Percentiles rank a stretch among this genome's conserved stretches.
Conservation (phyloP, 192 early-diverging fungal genomes). For the Umbelopsis vinacea region DNA sequence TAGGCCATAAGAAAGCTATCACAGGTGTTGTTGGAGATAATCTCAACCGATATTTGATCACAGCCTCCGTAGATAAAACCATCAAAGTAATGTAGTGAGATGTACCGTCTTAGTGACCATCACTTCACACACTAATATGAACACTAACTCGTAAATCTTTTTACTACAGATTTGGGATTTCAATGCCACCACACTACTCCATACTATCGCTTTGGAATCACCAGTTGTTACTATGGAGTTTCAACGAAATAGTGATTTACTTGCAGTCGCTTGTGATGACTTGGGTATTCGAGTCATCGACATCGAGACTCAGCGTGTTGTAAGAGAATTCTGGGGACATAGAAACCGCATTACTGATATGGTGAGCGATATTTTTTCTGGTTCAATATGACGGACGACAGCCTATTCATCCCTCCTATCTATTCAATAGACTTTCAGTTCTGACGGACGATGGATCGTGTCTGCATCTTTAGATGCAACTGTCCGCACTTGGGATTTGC, state of each 20-base stretch:
- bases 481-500: constrained; percentile 96
- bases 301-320: constrained; percentile 75
- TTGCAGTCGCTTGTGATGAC: constrained; percentile 89
- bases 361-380: constrained; percentile 45
- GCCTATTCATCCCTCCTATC: not conserved
- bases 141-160: too few species aligned
- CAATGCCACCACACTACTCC: constrained; percentile 60
- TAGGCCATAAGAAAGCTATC: constrained; percentile 79
- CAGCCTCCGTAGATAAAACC: constrained; percentile 79
- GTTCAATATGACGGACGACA: not conserved
- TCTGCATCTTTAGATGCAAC: constrained; percentile 83
- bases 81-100: constrained; percentile 60
- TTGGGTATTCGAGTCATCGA: constrained; percentile 88
- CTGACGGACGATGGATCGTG: constrained; percentile 92
- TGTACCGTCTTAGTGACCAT: too few species aligned
- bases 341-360: constrained; percentile 86
- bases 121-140: too few species aligned
- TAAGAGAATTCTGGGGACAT: constrained; percentile 91
- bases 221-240: constrained; percentile 65
- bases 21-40: constrained; percentile 79
- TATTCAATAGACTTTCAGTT: constrained; percentile 76
- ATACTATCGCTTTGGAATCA: constrained; percentile 69
- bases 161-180: constrained; percentile 79
- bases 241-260: constrained; percentile 74
- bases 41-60: constrained; percentile 74